phyloP scores from a whole-genome alignment of 2,329 filamentous ascomycete genomes.

The Annulohypoxylon truncatum region DNA sequence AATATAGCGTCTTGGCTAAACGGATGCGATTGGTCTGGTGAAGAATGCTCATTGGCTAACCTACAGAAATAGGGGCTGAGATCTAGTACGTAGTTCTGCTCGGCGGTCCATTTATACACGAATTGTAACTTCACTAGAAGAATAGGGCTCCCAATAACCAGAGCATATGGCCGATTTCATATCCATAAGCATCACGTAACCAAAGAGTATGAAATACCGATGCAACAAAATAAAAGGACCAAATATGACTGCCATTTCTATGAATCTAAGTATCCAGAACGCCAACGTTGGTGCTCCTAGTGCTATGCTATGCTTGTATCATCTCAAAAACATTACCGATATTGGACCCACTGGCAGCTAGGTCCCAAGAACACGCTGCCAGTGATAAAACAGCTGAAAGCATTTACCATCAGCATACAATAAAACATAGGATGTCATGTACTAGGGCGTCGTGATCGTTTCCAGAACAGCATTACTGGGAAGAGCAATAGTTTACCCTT shows the following conservation, averaged over 20 bases:
- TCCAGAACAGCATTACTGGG: not conserved
- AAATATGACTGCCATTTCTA: constrained; percentile 23
- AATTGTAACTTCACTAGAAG: too few relatives aligned
- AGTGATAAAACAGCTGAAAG: not conserved
- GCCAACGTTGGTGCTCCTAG: constrained; percentile 14
- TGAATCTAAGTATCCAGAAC: constrained; percentile 22
- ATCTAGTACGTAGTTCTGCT: too few relatives aligned
- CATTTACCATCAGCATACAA: not conserved
- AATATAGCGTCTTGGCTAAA: not conserved
- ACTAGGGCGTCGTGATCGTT: not conserved
- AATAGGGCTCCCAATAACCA: too few relatives aligned
- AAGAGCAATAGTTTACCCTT: not conserved
- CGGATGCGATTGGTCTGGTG: not conserved
- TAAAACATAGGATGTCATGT: not conserved
- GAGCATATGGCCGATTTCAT: not conserved
- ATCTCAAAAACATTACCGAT: constrained; percentile 2
- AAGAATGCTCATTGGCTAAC: not conserved
- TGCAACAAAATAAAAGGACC: not conserved
- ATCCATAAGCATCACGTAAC: not conserved
- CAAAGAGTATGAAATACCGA: not conserved
- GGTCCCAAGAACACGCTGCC: not conserved
- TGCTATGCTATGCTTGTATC: constrained; percentile 30
- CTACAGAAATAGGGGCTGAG: not conserved
- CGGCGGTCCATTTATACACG: too few relatives aligned
- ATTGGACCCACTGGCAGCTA: not conserved